Evolutionary conservation across 306 rosid genomes (phyloP).

Genomic region (Astragalus glycyphyllos): DNA sequence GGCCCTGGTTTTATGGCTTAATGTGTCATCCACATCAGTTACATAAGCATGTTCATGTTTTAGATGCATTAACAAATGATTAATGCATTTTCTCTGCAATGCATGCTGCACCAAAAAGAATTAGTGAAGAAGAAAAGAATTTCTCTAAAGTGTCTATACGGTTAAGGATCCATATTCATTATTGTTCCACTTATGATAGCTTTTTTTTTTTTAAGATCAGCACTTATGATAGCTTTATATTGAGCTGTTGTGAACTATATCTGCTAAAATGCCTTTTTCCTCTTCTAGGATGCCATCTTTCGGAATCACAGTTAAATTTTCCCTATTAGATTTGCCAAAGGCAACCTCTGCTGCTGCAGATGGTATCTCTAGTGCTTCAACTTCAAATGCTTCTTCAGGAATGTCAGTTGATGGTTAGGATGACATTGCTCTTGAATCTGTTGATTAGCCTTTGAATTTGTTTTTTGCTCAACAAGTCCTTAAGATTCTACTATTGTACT

Average conservation of each 20-base stretch:
- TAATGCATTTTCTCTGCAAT: conserved; percentile 44
- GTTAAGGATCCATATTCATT: conserved; percentile 51
- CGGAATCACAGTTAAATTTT: conserved; percentile 79
- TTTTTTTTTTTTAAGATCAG: too few species aligned
- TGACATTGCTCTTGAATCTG: conserved; percentile 88
- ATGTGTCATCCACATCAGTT: conserved; percentile 31
- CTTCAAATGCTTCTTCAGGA: conserved; percentile 67
- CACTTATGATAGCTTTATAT: conserved; percentile 26
- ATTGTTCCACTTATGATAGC: conserved; percentile 14
- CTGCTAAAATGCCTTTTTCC: conserved; percentile 36
- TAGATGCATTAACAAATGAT: conserved; percentile 25
- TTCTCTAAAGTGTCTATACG: conserved; percentile 85
- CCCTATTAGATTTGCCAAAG: conserved; percentile 64
- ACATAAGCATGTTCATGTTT: conserved; percentile 32
- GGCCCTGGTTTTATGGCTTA: conserved; percentile 7
- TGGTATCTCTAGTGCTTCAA: conserved; percentile 55
- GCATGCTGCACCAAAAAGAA: conserved; percentile 94
- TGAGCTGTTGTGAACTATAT: conserved; percentile 34
- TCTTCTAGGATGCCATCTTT: conserved; percentile 86
- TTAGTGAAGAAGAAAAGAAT: conserved; percentile 88
- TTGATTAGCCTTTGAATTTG: conserved; percentile 98
- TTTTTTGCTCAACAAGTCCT: conserved; percentile 94
- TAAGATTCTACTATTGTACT: conserved; percentile 54
- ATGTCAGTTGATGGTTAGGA: conserved; percentile 90
- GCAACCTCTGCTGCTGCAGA: conserved; percentile 57